Base-by-base conservation (phyloP, 2,329 filamentous ascomycete species). In the Arthroderma sp. region DNA sequence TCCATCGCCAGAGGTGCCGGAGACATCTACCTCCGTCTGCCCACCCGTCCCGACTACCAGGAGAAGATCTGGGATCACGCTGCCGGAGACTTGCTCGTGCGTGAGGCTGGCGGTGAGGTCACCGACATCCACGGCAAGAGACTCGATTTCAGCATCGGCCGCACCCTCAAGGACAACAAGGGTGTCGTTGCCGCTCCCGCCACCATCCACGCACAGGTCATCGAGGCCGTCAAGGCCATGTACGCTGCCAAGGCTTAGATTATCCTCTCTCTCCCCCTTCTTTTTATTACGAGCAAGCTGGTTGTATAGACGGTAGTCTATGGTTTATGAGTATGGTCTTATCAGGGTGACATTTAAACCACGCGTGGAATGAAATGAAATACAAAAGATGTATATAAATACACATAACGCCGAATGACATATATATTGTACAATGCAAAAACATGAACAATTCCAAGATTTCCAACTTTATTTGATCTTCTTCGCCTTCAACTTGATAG, bases 21-120 rank as follows among this genome's bases (percentile, higher is more conserved):
- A 54, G 93, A 98, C 68, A 85, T 98, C 63, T 98, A 98, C 74
- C 80, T 98, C 58, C 82, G 94, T 56, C 76, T 98, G 59, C 93
- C 93, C 2, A 86, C 88, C 28, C 87, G 82, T 70, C 86, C 85
- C 65, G 85, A 86, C 56, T 98, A 98, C 75, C 84, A 95, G 71
- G 93, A 98, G 79, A 98, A 98, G 82, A 98, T 98, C 64, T 98
- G 93, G 93, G 93, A 98, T 70, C 93, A 98, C 71, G 93, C 93
- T 17, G 93, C 91, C 11, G 93, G 93, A 41, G 91, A 95, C 66
- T 75, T 98, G 59, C 91, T 98, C 63, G 93, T 97, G 41, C 81
- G 91, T 58, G 94, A 98, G 74, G 90, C 93, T 2, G 93, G 93
- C 55, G 94, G 93, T 53, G 78, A 87, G 67, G 91, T 98, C 56